phyloP scores from a whole-genome alignment of 768 basidiomycete genomes.

The Tephrocybe sp. region DNA sequence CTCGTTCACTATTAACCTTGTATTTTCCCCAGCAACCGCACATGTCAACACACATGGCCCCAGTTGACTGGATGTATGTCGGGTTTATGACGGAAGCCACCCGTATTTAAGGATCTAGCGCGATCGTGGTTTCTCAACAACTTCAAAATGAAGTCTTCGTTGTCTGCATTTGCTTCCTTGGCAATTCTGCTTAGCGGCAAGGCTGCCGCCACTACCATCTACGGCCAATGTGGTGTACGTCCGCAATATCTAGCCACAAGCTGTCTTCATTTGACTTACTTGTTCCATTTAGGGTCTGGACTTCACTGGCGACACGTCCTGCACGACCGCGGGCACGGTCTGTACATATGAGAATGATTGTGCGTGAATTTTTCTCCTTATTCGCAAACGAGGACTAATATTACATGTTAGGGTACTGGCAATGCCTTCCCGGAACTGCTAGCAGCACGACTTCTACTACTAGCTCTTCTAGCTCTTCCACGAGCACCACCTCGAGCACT shows the following conservation, averaged over 20 bases:
- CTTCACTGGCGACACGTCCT: slow-evolving; percentile 44
- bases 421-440: slow-evolving; percentile 38
- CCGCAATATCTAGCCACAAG: slow-evolving; percentile 12
- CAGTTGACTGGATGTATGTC: slow-evolving; percentile 25
- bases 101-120: slow-evolving; percentile 10
- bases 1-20: not conserved
- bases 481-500: slow-evolving; percentile 23
- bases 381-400: not conserved
- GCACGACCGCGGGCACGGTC: slow-evolving; percentile 38
- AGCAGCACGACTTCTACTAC: slow-evolving; percentile 8
- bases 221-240: slow-evolving; percentile 54
- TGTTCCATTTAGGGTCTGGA: slow-evolving; percentile 30
- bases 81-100: slow-evolving; percentile 27
- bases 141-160: slow-evolving; percentile 27
- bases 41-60: slow-evolving; percentile 16
- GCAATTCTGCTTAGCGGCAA: slow-evolving; percentile 30
- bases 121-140: not conserved
- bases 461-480: no score
- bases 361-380: slow-evolving; percentile 20
- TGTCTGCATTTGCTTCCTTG: slow-evolving; percentile 31
- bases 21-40: not conserved
- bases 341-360: slow-evolving; percentile 45
- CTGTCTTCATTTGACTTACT: not conserved
- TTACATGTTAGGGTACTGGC: slow-evolving; percentile 40
- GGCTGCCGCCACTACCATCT: slow-evolving; percentile 38